Conservation (phyloP, 352 stramenopile genomes). For the Globisporangium parvum region DNA sequence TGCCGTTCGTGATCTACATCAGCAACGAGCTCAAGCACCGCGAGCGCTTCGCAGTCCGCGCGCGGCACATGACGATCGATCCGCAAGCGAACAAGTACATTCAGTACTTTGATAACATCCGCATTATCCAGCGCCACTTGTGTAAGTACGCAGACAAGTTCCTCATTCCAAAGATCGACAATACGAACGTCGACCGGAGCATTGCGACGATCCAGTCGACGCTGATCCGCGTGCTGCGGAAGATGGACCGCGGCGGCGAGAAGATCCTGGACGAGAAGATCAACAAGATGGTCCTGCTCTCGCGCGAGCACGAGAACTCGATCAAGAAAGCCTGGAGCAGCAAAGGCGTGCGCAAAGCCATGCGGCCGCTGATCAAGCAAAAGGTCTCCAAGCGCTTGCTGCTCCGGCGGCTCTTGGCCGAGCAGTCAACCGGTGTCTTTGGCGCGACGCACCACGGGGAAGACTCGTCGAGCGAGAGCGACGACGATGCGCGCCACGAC, state of each 20-base stretch:
- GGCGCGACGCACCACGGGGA: slow-evolving; percentile 31
- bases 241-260: slow-evolving; percentile 70
- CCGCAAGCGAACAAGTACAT: slow-evolving; percentile 90
- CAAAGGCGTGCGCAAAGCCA: slow-evolving; percentile 82
- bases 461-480: slow-evolving; percentile 63
- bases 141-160: slow-evolving; percentile 81
- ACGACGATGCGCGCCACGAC: slow-evolving; percentile 57
- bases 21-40: slow-evolving; percentile 86
- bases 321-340: slow-evolving; percentile 87
- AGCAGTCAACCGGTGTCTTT: slow-evolving; percentile 47
- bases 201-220: slow-evolving; percentile 84
- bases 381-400: slow-evolving; percentile 80
- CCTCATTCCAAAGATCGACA: slow-evolving; percentile 88
- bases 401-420: slow-evolving; percentile 62
- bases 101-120: slow-evolving; percentile 89
- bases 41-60: slow-evolving; percentile 77
- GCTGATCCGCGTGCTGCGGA: slow-evolving; percentile 74
- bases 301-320: slow-evolving; percentile 79
- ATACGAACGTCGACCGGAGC: slow-evolving; percentile 85
- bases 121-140: slow-evolving; percentile 82
- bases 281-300: slow-evolving; percentile 81
- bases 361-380: slow-evolving; percentile 82
- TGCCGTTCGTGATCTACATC: slow-evolving; percentile 88
- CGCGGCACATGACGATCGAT: slow-evolving; percentile 86
- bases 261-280: slow-evolving; percentile 70